Percentiles rank a stretch among this genome's conserved stretches.
phyloP scores from a whole-genome alignment of 192 early-diverging fungal genomes.

The Radiomyces spectabilis region DNA sequence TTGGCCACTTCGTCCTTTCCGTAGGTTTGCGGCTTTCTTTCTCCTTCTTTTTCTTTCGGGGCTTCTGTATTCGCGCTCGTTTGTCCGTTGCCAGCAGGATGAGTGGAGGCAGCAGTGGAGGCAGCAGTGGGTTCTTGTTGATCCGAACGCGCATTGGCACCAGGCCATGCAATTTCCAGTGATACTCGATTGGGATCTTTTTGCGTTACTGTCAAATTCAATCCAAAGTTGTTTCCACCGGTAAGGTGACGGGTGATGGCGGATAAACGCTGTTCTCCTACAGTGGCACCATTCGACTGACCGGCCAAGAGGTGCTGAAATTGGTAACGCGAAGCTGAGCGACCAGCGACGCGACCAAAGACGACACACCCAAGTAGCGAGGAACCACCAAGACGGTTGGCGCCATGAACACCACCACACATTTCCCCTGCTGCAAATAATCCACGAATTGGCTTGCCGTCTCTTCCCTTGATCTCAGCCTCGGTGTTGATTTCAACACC shows the following conservation, averaged over 20 bases:
- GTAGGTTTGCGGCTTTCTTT: too few species aligned
- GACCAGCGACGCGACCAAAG: slow-evolving; percentile 89
- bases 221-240: slow-evolving; percentile 53
- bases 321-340: slow-evolving; percentile 52
- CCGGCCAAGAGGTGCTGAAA: slow-evolving; percentile 44
- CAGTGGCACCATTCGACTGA: too few species aligned
- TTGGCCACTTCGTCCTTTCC: slow-evolving; percentile 81
- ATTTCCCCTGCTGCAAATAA: slow-evolving; percentile 90
- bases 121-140: slow-evolving; percentile 13
- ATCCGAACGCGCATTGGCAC: too few species aligned
- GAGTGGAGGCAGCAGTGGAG: too few species aligned
- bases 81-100: too few species aligned
- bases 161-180: slow-evolving; percentile 50
- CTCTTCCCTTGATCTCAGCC: slow-evolving; percentile 48
- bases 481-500: slow-evolving; percentile 76
- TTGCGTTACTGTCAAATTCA: slow-evolving; percentile 52
- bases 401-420: slow-evolving; percentile 93
- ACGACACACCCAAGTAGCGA: slow-evolving; percentile 95
- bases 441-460: slow-evolving; percentile 63
- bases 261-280: slow-evolving; percentile 58
- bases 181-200: slow-evolving; percentile 34
- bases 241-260: slow-evolving; percentile 58
- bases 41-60: slow-evolving; percentile 8
- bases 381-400: slow-evolving; percentile 91
- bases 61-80: not conserved